Evolutionary conservation across 306 rosid genomes (phyloP), one percentile per base, ranked within the genome.

Genomic region (Glycyrrhiza uralensis): DNA sequence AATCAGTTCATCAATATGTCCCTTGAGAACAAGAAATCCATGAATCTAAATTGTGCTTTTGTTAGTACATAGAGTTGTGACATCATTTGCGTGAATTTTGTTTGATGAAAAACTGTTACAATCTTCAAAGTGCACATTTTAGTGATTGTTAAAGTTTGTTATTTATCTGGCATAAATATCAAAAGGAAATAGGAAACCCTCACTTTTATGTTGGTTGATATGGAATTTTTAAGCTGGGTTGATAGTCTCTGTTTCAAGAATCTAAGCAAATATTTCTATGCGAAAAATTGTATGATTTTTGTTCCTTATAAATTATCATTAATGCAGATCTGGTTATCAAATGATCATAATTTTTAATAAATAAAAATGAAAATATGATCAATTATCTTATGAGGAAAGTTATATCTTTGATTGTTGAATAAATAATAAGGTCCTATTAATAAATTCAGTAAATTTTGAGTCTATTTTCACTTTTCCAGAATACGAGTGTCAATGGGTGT

Each of bases 391-490:
- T 57, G 38, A 5, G 18, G 29, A 30, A 4, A 30, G 10, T 7
- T 36, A 15, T 7, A 39, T 8, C 4, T 23, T n/a, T 50, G 1
- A 45, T 15, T 51, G 13, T 36, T 61, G 3, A 32, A 47, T 50
- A 20, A 36, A 36, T 20, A 4, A 59, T 29, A 18, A 7, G 3
- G 24, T 56, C 24, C 1, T 35, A 63, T 41, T 29, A 22, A 32
- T 66, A 6, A 13, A 23, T 5, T 24, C 2, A 35, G 6, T 41
- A 42, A 33, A 3, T 23, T 44, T 28, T 55, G 15, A 55, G 52
- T 12, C 19, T 69, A 9, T 22, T 29, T 66, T 7, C 15, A 6
- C 7, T 68, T 46, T 19, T 50, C 26, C 76, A 77, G 81, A 51
- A 18, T 20, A 11, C n/a, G 65, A 26, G 20, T 12, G 23, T 23